Evolutionary conservation across 169 alveolate genomes (phyloP), one percentile per base, ranked within the genome.

Genomic region (Plasmodium falciparum): DNA sequence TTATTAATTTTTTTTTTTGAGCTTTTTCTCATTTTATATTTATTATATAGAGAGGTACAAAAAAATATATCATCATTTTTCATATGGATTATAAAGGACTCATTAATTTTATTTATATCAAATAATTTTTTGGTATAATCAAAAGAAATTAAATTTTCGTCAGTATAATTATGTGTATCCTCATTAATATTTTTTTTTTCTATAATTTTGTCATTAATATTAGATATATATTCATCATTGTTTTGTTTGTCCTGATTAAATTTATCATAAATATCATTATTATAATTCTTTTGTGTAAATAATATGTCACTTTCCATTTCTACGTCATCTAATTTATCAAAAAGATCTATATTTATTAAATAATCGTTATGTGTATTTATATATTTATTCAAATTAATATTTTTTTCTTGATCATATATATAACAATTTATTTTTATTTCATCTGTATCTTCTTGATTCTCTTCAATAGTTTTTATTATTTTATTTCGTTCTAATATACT

Each of bases 401-500:
- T 67, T 9, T 54, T 80, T 72, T 67, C 70, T 72, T 26, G 20
- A 67, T 80, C 90, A 26, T 52, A 80, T 20, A 80, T 72, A 62
- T 17, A 80, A 80, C 67, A 66, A 69, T 80, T 80, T 2, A 80
- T 61, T 54, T 67, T 80, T 12, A 80, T 67, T 50, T 80, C 90
- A 47, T 80, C 90, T 8, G 26, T 69, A 67, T 80, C 73, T 9
- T 92, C 92, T 5, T 39, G 47, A 22, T 90, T 56, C 39, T 92
- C 93, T 69, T 88, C 93, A 26, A 94, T 47, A 43, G 88, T 66
- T 39, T 93, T 90, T 59, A 92, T 94, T 39, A 94, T 86, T 72
- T 93, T 90, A 63, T 88, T 93, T 43, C 95, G 67, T 58, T 94
- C 96, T 66, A 94, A 76, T 3, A 94, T 88, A 73, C 93, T 94